Percentiles rank a stretch among this genome's conserved stretches.
These are phyloP conservation scores for Yamadazyma atmosphaerica DNA, from an alignment of 1,139 yeast species.

Conservation along the genomic window DNA sequence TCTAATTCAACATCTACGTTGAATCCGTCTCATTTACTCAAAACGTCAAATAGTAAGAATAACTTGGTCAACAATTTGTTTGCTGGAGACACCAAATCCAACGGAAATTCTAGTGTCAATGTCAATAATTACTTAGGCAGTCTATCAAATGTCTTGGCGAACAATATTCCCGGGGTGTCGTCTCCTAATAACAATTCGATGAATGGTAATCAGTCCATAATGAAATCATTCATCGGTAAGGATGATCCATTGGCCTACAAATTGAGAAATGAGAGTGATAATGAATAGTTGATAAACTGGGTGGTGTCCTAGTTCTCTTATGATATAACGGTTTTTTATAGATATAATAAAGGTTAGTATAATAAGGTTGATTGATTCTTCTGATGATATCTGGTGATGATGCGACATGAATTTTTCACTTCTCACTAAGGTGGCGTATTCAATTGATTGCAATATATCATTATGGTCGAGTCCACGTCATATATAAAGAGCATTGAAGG, in stretches of 20 bases:
- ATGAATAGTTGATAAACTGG: no score
- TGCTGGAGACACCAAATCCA: background rate
- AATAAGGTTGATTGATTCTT: no score
- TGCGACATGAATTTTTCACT: no score
- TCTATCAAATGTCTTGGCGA: constrained; percentile 5
- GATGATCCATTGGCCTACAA: constrained; percentile 10
- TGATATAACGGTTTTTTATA: no score
- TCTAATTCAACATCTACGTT: constrained; percentile 16
- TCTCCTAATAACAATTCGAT: constrained; percentile 2
- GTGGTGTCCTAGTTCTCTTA: no score
- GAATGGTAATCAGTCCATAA: constrained; percentile 1
- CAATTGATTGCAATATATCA: no score
- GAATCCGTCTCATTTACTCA: constrained; percentile 28
- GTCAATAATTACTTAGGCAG: constrained; percentile 8
- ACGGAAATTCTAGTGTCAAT: background rate
- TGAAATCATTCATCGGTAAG: constrained; percentile 8
- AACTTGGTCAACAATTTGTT: constrained; percentile 2
- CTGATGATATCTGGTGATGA: no score
- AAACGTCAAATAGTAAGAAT: constrained; percentile 12
- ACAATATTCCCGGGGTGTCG: constrained; percentile 6
- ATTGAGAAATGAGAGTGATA: constrained; percentile 12
- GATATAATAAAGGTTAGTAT: no score
- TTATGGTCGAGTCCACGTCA: background rate
- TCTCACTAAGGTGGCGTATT: no score
- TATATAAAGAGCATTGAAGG: background rate